Evolutionary conservation across 495 filamentous ascomycete species (phyloP).

Genomic region (Trichoderma gamsii): DNA sequence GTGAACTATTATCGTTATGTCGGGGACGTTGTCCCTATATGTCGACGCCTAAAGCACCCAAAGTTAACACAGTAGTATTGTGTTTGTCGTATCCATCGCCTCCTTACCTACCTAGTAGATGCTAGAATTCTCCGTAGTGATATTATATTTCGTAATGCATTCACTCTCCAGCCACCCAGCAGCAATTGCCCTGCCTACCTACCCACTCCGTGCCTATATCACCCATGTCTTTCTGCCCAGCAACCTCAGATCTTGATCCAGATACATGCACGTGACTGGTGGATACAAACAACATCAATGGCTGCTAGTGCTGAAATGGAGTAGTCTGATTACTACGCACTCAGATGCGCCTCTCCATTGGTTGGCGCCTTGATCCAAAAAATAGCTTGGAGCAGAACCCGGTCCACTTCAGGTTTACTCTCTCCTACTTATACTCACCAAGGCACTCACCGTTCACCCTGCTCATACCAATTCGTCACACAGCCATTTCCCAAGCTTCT

Average conservation of each 20-base stretch:
- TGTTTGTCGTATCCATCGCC: no score
- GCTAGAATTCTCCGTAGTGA: no score
- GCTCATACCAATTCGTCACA: not conserved
- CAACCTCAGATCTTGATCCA: not conserved
- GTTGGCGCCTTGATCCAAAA: not conserved
- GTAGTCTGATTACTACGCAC: not conserved
- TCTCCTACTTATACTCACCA: constrained; percentile 13
- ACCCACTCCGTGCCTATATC: not conserved
- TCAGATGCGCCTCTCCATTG: not conserved
- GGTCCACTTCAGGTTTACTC: constrained; percentile 15
- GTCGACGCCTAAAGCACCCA: not conserved
- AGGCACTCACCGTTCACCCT: constrained; percentile 18
- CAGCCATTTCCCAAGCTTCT: not conserved
- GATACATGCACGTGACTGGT: constrained; percentile 14
- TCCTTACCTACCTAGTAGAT: no score
- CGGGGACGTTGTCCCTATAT: not conserved
- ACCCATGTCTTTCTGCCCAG: not conserved
- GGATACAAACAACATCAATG: constrained; percentile 4
- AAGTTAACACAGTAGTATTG: no score
- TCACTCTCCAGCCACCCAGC: no score
- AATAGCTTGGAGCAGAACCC: constrained; percentile 17
- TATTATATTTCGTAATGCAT: no score
- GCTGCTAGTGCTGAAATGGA: not conserved
- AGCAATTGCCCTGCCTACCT: not conserved
- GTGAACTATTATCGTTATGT: not conserved